Conservation (phyloP, 805 yeast species). For the Ogataea degrootiae region DNA sequence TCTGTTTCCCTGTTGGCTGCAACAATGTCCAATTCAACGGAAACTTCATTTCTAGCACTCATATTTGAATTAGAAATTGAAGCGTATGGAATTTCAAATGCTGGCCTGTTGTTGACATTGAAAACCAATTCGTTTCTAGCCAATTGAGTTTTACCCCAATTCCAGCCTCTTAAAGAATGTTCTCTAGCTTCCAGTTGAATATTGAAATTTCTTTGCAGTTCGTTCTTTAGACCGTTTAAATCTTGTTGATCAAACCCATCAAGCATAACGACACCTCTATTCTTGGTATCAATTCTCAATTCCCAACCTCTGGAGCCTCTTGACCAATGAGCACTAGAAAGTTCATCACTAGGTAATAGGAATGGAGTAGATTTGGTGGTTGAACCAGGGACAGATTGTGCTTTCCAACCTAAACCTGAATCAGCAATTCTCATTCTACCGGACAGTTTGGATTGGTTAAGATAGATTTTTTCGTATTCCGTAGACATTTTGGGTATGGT, state of each 20-base stretch:
- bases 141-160: slow-evolving; percentile 94
- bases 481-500: slow-evolving; percentile 23
- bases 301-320: slow-evolving; percentile 92
- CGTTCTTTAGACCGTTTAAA: slow-evolving; percentile 73
- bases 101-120: slow-evolving; percentile 80
- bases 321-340: slow-evolving; percentile 81
- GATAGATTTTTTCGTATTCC: slow-evolving; percentile 86
- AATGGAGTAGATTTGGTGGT: slow-evolving; percentile 66
- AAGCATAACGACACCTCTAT: slow-evolving; percentile 75
- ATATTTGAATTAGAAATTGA: slow-evolving; percentile 80
- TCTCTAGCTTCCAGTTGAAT: slow-evolving; percentile 76
- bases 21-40: slow-evolving; percentile 70
- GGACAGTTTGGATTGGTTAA: slow-evolving; percentile 75
- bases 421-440: slow-evolving; percentile 95
- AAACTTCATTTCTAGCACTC: slow-evolving; percentile 90
- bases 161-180: slow-evolving; percentile 97
- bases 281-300: slow-evolving; percentile 81
- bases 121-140: slow-evolving; percentile 89
- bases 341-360: slow-evolving; percentile 80
- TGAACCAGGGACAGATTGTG: slow-evolving; percentile 34
- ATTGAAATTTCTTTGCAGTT: slow-evolving; percentile 70
- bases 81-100: slow-evolving; percentile 83
- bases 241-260: slow-evolving; percentile 93
- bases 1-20: slow-evolving; percentile 41
- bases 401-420: slow-evolving; percentile 97